Conservation (phyloP, 768 basidiomycete species). For the Naematelia encephala region DNA sequence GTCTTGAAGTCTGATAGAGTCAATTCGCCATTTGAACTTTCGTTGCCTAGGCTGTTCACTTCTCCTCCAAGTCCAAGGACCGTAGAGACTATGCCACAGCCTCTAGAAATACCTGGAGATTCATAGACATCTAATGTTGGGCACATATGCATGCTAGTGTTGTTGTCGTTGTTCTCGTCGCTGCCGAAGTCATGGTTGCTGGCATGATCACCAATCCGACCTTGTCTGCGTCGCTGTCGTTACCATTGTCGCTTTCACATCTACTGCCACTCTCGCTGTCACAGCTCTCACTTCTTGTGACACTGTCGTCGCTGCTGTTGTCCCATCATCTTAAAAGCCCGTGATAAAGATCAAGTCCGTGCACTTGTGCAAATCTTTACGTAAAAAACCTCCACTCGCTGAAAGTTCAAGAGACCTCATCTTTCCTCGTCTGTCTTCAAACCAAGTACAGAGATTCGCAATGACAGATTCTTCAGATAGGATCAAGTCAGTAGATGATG, state of each 20-base stretch:
- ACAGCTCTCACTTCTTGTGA: background rate
- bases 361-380: no score
- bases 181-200: no score
- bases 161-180: no score
- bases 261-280: no score
- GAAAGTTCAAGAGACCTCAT: background rate
- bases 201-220: no score
- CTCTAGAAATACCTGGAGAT: background rate
- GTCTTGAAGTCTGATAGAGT: constrained; percentile 3
- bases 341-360: no score
- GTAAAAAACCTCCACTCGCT: background rate
- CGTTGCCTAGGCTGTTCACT: constrained; percentile 21
- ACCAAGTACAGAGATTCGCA: background rate
- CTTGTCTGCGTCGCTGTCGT: no score
- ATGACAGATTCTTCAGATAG: background rate
- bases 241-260: no score
- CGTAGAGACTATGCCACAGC: constrained; percentile 7
- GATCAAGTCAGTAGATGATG: constrained; percentile 18
- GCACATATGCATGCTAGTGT: background rate
- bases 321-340: no score
- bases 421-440: background rate
- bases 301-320: no score
- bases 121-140: background rate
- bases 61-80: constrained; percentile 19
- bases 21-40: constrained; percentile 29